These are phyloP conservation scores for Ramaria sp. DNA, from an alignment of 768 basidiomycete species.

Conservation along the genomic window DNA sequence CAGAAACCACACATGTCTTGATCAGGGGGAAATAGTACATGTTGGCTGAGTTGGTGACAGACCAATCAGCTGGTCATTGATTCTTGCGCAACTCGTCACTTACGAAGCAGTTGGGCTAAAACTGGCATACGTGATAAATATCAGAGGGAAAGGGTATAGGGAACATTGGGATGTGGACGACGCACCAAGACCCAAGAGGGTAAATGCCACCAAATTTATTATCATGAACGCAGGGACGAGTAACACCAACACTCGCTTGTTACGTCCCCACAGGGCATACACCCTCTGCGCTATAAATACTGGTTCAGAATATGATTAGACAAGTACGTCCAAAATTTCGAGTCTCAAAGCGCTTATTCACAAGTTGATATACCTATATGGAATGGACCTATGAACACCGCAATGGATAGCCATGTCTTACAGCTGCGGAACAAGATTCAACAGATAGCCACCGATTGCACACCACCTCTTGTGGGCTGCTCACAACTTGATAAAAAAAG, in stretches of 20 bases:
- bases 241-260: background rate
- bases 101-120: background rate
- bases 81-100: background rate
- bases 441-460: background rate
- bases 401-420: background rate
- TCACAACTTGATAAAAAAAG: background rate
- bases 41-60: background rate
- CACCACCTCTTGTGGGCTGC: background rate
- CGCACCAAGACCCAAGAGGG: background rate
- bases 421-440: background rate
- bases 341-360: background rate
- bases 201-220: background rate
- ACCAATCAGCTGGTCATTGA: background rate
- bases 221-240: background rate
- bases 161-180: background rate
- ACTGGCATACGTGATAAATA: background rate
- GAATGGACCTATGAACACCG: background rate
- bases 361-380: background rate
- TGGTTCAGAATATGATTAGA: background rate
- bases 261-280: conserved; percentile 4
- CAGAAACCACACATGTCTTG: background rate
- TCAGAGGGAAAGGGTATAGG: background rate
- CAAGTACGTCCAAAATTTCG: too few relatives aligned
- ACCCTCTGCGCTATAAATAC: conserved; percentile 6
- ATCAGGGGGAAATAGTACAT: background rate